Conservation (phyloP, 495 filamentous ascomycete species). For the Talaromyces wortmannii region DNA sequence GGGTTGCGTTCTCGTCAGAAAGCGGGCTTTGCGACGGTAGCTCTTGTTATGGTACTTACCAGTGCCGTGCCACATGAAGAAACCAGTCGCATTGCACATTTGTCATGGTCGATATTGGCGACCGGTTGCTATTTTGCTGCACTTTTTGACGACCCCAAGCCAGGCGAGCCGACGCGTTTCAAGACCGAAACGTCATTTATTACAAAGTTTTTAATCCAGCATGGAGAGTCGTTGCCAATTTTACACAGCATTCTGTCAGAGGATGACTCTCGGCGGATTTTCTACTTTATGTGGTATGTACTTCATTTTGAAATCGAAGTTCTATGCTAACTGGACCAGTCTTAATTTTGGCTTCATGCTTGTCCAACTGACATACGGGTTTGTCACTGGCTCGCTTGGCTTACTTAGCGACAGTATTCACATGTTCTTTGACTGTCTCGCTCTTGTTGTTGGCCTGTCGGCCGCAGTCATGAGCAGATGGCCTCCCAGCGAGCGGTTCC, state of each 20-base stretch:
- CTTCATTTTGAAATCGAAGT: background rate
- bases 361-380: constrained; percentile 89
- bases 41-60: constrained; percentile 22
- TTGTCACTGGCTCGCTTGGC: constrained; percentile 84
- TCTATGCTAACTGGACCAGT: constrained; percentile 34
- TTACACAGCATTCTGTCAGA: constrained; percentile 80
- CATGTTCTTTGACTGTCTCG: constrained; percentile 99
- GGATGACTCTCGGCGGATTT: constrained; percentile 91
- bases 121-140: constrained; percentile 26
- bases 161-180: constrained; percentile 32
- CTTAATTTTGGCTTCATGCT: constrained; percentile 95
- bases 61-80: constrained; percentile 29
- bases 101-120: constrained; percentile 21
- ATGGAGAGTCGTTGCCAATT: constrained; percentile 63
- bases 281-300: constrained; percentile 88
- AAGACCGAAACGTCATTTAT: constrained; percentile 42
- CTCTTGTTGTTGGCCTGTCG: constrained; percentile 82
- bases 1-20: constrained; percentile 26
- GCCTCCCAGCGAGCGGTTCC: constrained; percentile 81
- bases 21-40: constrained; percentile 22
- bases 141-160: constrained; percentile 24
- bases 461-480: constrained; percentile 98
- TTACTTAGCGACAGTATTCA: constrained; percentile 96
- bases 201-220: constrained; percentile 57
- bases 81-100: constrained; percentile 21